Base-by-base conservation (phyloP, 345 rosid species). In the Bretschneidera sinensis region DNA sequence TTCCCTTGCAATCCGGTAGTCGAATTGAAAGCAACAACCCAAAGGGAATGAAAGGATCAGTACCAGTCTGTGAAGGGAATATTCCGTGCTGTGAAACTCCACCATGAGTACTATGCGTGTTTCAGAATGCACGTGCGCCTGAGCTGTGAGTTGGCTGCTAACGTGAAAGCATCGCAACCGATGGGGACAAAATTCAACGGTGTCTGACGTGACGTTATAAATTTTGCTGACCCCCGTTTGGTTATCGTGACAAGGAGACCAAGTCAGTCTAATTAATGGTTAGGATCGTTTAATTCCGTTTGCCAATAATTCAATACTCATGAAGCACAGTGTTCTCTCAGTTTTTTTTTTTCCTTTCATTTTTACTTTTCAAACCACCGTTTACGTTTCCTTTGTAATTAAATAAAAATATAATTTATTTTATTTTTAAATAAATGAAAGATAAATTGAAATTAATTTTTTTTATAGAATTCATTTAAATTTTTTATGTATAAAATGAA, bases 161-260 rank as follows among this genome's bases (percentile, higher is more conserved):
- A 61, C 69, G 74, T 62, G 76, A 67, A 69, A 33, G 67, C 75
- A 63, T 64, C 71, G 70, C 54, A 65, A 71, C 66, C 63, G 70
- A 70, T 58, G 74, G 72, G 58, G 66, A 72, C 81, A 80, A 76
- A 74, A 67, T 71, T 77, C 76, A 76, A 76, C 79, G 78, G 83
- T 74, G 75, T 59, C 76, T 72, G 78, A 76, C 78, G 69, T 62
- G 58, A 48, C 48, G 48, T 73, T 58, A 71, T 65, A 60, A 75
- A 70, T 71, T 70, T 68, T 72, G 68, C 4, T 62, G 51, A 24
- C 63, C 64, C 72, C 62, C 68, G 70, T 48, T 62, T 63, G 50
- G 59, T 57, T 35, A 51, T 54, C 22, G 43, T 66, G 18, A 55
- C n/a, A n/a, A n/a, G n/a, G n/a, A n/a, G n/a, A 28, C 24, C 45